A percentile compares a stretch with the other conserved stretches of the same genome.
phyloP scores from a whole-genome alignment of 495 filamentous ascomycete species.

The Niebla homalea region DNA sequence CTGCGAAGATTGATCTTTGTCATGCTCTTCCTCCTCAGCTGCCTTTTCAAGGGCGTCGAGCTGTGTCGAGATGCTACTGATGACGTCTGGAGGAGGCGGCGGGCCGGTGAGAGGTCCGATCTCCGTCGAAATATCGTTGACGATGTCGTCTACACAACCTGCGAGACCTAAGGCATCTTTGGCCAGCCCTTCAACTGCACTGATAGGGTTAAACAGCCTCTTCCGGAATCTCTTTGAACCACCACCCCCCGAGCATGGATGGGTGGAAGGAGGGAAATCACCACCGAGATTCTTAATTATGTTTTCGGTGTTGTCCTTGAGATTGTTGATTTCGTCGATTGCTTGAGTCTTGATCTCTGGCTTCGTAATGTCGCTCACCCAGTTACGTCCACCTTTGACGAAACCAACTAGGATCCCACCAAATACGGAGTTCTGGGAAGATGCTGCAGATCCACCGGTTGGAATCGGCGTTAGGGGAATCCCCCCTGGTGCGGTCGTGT shows the following conservation, averaged over 20 bases:
- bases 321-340: background rate
- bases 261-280: background rate
- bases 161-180: slow-evolving; percentile 6
- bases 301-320: background rate
- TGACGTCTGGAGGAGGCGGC: slow-evolving; percentile 1
- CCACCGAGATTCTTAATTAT: slow-evolving; percentile 1
- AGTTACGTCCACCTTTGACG: background rate
- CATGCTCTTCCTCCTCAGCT: slow-evolving; percentile 5
- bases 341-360: slow-evolving; percentile 6
- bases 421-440: background rate
- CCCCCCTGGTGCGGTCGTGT: background rate
- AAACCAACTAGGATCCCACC: slow-evolving; percentile 2
- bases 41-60: slow-evolving; percentile 5
- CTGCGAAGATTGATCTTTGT: background rate
- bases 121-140: slow-evolving; percentile 4
- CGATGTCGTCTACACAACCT: slow-evolving; percentile 3
- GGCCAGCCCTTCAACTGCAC: background rate
- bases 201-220: background rate
- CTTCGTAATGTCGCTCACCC: background rate
- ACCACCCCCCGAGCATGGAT: background rate
- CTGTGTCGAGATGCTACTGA: background rate
- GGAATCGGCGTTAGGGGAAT: background rate
- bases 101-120: slow-evolving; percentile 7
- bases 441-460: background rate
- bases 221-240: background rate